Conservation (phyloP, 257 asterid genomes). For the Plantago major region DNA sequence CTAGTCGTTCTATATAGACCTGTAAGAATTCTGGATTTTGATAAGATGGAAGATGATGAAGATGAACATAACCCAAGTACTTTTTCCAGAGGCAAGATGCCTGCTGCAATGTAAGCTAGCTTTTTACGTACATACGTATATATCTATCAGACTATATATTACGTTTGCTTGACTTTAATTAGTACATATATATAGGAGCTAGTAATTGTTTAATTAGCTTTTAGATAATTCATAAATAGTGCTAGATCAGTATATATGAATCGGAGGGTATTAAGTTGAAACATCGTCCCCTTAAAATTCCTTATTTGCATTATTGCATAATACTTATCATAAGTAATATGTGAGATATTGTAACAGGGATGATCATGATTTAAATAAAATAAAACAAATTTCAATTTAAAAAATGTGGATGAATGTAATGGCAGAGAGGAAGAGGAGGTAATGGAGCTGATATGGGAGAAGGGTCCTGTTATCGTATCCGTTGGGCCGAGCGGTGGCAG, state of each 20-base stretch:
- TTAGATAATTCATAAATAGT: too few species aligned
- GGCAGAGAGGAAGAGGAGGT: slow-evolving; percentile 18
- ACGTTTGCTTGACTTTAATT: not conserved
- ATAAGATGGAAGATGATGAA: not conserved
- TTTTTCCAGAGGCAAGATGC: not conserved
- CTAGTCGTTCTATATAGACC: too few species aligned
- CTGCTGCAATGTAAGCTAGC: not conserved
- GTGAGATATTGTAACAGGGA: too few species aligned
- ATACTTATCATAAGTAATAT: too few species aligned
- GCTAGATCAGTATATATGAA: too few species aligned
- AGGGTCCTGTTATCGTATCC: slow-evolving; percentile 19
- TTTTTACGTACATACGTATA: not conserved
- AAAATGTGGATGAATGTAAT: not conserved
- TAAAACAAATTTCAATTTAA: not conserved
- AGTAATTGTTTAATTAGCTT: too few species aligned
- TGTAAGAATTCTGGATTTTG: not conserved
- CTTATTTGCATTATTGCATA: too few species aligned
- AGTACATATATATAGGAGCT: too few species aligned
- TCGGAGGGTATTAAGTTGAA: too few species aligned
- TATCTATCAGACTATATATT: not conserved
- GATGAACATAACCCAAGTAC: not conserved
- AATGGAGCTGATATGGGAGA: slow-evolving; percentile 32
- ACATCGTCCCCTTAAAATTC: too few species aligned
- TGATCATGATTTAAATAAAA: not conserved
- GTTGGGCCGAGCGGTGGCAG: slow-evolving; percentile 3